Conservation (phyloP, 2,329 filamentous ascomycete genomes). For the Elsinoe necatrix region DNA sequence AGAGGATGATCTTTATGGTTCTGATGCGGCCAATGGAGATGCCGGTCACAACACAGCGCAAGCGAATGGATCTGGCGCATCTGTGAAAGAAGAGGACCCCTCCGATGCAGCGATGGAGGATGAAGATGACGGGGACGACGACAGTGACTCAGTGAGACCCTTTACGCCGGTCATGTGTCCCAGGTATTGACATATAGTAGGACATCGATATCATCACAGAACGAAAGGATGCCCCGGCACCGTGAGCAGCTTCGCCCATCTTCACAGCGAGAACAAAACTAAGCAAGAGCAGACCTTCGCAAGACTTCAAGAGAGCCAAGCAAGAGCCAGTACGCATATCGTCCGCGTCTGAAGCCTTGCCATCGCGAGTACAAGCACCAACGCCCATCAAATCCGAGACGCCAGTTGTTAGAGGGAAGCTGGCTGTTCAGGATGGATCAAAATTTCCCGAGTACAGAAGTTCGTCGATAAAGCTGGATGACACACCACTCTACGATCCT, state of each 20-base stretch:
- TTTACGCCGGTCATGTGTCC: too few relatives aligned
- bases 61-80: constrained; percentile 22
- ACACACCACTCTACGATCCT: constrained; percentile 60
- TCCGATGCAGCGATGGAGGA: constrained; percentile 26
- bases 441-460: constrained; percentile 60
- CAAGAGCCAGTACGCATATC: constrained; percentile 22
- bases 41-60: background rate
- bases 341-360: constrained; percentile 20
- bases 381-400: constrained; percentile 22
- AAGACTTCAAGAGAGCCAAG: constrained; percentile 20
- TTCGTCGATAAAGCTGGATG: constrained; percentile 78
- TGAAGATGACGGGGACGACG: constrained; percentile 36
- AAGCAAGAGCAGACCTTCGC: constrained; percentile 15
- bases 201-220: constrained; percentile 48
- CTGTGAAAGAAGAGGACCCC: constrained; percentile 19
- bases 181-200: constrained; percentile 28
- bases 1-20: constrained; percentile 45
- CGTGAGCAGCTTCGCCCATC: constrained; percentile 21
- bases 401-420: constrained; percentile 15
- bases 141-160: constrained; percentile 32
- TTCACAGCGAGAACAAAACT: background rate
- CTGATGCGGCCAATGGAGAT: constrained; percentile 19
- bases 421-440: constrained; percentile 38
- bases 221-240: constrained; percentile 33
- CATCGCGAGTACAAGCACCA: constrained; percentile 20